These are phyloP conservation scores for Hypoxylon crocopeplum DNA, from an alignment of 495 filamentous ascomycete genomes.

Conservation along the genomic window DNA sequence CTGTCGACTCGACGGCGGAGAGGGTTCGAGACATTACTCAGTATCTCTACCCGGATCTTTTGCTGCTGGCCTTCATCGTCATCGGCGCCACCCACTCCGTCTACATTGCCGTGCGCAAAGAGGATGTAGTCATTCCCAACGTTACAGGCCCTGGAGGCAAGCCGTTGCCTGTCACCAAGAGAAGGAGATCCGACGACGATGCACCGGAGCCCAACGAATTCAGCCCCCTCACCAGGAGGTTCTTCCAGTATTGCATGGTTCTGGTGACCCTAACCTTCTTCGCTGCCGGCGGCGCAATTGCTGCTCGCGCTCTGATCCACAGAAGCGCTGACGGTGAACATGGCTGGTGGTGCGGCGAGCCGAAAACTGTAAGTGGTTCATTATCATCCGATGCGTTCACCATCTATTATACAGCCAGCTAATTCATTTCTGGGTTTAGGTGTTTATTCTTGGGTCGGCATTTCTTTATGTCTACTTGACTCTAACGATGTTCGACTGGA, in stretches of 20 bases:
- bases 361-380: constrained; percentile 73
- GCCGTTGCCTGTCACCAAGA: constrained; percentile 69
- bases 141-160: constrained; percentile 77
- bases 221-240: constrained; percentile 63
- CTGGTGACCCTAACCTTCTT: constrained; percentile 73
- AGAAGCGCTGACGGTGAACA: constrained; percentile 49
- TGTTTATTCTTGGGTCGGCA: constrained; percentile 76
- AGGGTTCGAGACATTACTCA: constrained; percentile 46
- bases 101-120: constrained; percentile 51
- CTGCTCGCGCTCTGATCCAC: constrained; percentile 71
- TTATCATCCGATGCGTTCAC: background rate
- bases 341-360: constrained; percentile 91
- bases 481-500: constrained; percentile 80
- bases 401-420: background rate
- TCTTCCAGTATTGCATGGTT: constrained; percentile 78
- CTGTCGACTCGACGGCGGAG: constrained; percentile 42
- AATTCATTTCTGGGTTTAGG: constrained; percentile 54
- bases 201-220: constrained; percentile 51
- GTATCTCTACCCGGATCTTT: constrained; percentile 51
- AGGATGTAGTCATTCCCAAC: constrained; percentile 46
- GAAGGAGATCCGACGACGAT: constrained; percentile 48
- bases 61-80: constrained; percentile 51
- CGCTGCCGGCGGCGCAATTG: constrained; percentile 74
- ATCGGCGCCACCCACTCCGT: constrained; percentile 53
- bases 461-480: constrained; percentile 67